Evolutionary conservation across 1,284 basidiomycete species (phyloP), one percentile per base, ranked within the genome.

Genomic region (Naganishia albida): DNA sequence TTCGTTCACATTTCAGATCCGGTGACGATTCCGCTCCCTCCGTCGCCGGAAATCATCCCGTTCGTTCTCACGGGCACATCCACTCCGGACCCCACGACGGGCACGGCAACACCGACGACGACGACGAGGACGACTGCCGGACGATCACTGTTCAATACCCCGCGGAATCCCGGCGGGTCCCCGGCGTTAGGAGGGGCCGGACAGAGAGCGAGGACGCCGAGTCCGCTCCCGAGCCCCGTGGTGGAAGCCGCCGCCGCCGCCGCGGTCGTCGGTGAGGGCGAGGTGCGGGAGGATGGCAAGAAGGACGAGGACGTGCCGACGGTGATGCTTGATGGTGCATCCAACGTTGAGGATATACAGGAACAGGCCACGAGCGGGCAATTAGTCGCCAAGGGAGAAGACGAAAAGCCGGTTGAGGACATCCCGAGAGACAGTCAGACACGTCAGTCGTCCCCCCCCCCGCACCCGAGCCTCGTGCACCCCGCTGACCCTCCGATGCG

Each of bases 11-110:
- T 46, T 15, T 13, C 25, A 52, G 69, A 70, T 26, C 69, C 69
- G 15, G 50, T 56, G 7, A 46, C 38, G 2, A 62, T 69, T 18
- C 68, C 70, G 15, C 64, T 71, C 7, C 70, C 70, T 28, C 67
- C 65, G 1, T 69, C 68, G 23, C 70, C 70, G 15, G 62, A 54
- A 23, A 16, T 63, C 12, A 26, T 18, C 16, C 62, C 63, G 1
- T 59, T 52, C 34, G 55, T 65, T 13, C 38, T 54, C 6, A 39
- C 43, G 28, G 40, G 26, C 42, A 60, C 57, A 3, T 16, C 44
- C 2, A 63, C 50, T 28, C 52, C 64, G 20, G 25, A 63, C 30
- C 40, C 10, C 13, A 10, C 44, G 7, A 28, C 39, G 34, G 34
- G 57, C n/a, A 46, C 39, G 16, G 18, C 16, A 18, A 26, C 56